These are phyloP conservation scores for Cymodocea nodosa DNA, from an alignment of 116 monocot genomes.

Conservation along the genomic window DNA sequence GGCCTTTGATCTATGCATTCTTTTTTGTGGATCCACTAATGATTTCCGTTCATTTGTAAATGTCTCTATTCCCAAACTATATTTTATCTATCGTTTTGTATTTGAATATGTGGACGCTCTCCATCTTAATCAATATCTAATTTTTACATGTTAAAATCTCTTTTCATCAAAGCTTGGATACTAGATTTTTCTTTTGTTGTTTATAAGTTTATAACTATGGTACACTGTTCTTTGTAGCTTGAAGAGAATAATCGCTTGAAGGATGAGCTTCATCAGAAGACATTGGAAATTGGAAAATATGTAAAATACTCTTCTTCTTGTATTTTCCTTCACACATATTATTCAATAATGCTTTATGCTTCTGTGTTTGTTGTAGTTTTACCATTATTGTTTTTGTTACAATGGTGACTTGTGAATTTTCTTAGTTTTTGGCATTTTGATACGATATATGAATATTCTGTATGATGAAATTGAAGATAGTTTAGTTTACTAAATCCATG, in stretches of 20 bases:
- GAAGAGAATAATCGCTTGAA: conserved; percentile 76
- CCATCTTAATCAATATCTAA: no score
- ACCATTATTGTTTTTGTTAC: neutral
- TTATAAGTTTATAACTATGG: neutral
- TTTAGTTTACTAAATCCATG: no score
- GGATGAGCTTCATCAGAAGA: conserved; percentile 48
- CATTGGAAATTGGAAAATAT: conserved; percentile 54
- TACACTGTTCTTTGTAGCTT: conserved; percentile 25
- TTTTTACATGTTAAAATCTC: no score
- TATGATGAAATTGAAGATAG: no score
- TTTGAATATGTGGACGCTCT: no score
- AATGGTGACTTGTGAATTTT: neutral
- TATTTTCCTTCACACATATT: neutral
- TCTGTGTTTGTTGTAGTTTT: neutral
- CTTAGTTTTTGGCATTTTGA: neutral
- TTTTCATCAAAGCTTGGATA: no score
- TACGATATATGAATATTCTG: neutral
- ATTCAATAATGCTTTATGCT: neutral
- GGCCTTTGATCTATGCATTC: no score
- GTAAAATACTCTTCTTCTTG: conserved; percentile 24
- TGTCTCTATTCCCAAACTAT: no score
- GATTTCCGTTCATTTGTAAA: no score
- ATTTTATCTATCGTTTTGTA: no score
- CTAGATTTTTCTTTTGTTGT: no score
- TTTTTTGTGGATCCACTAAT: no score